These are phyloP conservation scores for Fusarium solani-melongenae DNA, from an alignment of 2,329 filamentous ascomycete genomes.

Conservation along the genomic window DNA sequence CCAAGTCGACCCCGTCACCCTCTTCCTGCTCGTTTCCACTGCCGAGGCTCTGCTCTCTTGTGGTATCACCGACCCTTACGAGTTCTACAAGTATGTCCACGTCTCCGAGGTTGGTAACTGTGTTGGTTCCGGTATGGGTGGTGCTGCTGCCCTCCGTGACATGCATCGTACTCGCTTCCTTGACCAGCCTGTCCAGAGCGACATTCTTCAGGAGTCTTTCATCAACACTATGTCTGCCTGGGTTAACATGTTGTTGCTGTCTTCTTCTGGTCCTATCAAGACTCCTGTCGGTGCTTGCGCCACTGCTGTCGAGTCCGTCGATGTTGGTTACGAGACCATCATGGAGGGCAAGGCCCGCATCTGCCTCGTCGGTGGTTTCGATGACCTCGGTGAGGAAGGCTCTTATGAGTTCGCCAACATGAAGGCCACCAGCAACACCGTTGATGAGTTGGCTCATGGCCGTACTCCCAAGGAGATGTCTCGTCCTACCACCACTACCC, in stretches of 20 bases:
- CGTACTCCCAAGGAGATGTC: conserved; percentile 98
- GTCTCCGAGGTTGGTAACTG: conserved; percentile 98
- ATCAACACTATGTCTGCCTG: conserved; percentile 99
- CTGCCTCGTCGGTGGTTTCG: conserved; percentile 98
- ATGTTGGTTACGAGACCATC: conserved; percentile 98
- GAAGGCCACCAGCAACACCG: conserved; percentile 98
- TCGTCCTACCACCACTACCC: conserved; percentile 93
- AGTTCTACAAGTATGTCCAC: conserved; percentile 99
- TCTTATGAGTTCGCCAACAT: conserved; percentile 99
- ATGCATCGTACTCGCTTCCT: conserved; percentile 99
- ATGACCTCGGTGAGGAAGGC: conserved; percentile 99
- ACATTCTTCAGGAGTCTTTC: conserved; percentile 98
- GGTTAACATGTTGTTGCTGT: conserved; percentile 99
- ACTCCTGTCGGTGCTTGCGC: conserved; percentile 98
- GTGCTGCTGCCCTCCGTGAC: conserved; percentile 87
- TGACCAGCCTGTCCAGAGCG: conserved; percentile 97
- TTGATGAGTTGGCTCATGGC: conserved; percentile 95
- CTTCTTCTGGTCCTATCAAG: conserved; percentile 97
- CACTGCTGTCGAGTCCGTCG: conserved; percentile 95
- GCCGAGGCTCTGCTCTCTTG: conserved; percentile 90
- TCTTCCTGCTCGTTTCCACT: conserved; percentile 94
- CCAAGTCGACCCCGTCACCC: conserved; percentile 95
- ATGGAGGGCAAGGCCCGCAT: conserved; percentile 97
- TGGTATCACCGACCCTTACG: conserved; percentile 98
- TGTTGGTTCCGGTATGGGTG: conserved; percentile 97